Percentiles rank a stretch among this genome's conserved stretches.
Evolutionary conservation across 1,139 yeast genomes (phyloP).

Genomic region (Zygoascus sp.): DNA sequence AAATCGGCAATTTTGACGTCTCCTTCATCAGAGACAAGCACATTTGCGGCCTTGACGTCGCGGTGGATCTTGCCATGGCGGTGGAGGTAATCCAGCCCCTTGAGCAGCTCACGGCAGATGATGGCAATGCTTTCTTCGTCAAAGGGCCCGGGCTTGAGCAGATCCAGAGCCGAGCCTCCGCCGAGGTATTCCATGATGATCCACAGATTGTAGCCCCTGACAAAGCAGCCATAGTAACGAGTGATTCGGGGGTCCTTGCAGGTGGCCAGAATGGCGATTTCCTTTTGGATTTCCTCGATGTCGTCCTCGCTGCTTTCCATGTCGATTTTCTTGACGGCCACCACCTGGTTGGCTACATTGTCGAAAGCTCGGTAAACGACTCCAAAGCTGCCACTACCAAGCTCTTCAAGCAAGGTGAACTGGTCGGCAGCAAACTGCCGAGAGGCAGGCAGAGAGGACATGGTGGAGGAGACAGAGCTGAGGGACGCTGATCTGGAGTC

Average conservation of each 20-base stretch:
- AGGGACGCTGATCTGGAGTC: constrained; percentile 25
- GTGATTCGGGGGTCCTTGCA: constrained; percentile 71
- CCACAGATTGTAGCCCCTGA: constrained; percentile 75
- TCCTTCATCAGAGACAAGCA: constrained; percentile 61
- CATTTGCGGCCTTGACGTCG: constrained; percentile 82
- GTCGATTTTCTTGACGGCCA: constrained; percentile 48
- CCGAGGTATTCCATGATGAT: constrained; percentile 73
- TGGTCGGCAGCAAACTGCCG: constrained; percentile 30
- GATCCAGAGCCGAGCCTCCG: constrained; percentile 78
- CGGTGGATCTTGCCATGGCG: constrained; percentile 77
- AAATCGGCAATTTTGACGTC: constrained; percentile 93
- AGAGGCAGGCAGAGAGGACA: constrained; percentile 16
- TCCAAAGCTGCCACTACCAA: constrained; percentile 88
- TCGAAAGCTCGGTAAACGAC: constrained; percentile 74
- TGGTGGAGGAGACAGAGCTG: constrained; percentile 41
- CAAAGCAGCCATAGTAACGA: constrained; percentile 73
- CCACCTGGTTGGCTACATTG: constrained; percentile 28
- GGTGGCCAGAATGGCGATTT: constrained; percentile 69
- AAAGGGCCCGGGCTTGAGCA: constrained; percentile 53
- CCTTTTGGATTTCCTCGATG: constrained; percentile 73
- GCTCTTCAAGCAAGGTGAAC: constrained; percentile 63
- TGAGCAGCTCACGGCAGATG: constrained; percentile 54
- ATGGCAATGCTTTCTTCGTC: constrained; percentile 53
- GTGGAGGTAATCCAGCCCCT: constrained; percentile 69
- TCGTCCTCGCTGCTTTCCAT: constrained; percentile 73